Base-by-base conservation (phyloP, 192 early-diverging fungal genomes). In the Podila clonocystis region DNA sequence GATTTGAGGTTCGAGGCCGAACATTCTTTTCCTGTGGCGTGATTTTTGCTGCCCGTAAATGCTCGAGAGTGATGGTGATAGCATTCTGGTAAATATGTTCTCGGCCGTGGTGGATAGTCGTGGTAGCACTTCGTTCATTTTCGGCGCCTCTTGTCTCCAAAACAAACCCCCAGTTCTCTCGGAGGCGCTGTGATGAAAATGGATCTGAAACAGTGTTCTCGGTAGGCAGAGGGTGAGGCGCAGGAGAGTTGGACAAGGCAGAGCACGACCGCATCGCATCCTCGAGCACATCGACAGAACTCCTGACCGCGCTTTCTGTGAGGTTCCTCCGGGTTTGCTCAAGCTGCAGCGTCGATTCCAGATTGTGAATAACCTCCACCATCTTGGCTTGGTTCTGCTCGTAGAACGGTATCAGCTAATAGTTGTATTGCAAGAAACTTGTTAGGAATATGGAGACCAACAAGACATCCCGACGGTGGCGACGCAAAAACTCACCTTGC, bases 391-490 rank as follows among this genome's bases (percentile, higher is more conserved):
- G 60, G 9, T 80, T 66, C 36, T 72, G 62, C 36, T 80, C 70
- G 45, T 80, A 73, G 13, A 69, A 29, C 7, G 77, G 77, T 12
- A 80, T 72, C 19, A 57, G 48, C 77, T 80, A 65, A 2, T 3
- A 59, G 15, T 12, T 61, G 6, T 13, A 61, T 17, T 34, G 26
- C 11, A 28, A 19, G 30, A 26, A 26, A 12, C 30, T 31, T 19
- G 29, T 28, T 45, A 65, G 41, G 24, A 11, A 50, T 6, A 50
- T 6, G 33, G 12, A 28, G 11, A 48, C 4, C 15, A 33, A 31
- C 0, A 3, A 15, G 59, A 33, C 2, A 29, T 30, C 33, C 0
- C 9, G 15, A 26, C 28, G 7, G 8, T 60, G 7, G 9, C n/a
- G 9, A 26, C 13, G 33, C n/a, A 48, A 65, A 13, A 34, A n/a